These are phyloP conservation scores for Herpotrichia juniperi DNA, from an alignment of 2,329 filamentous ascomycete genomes.

Conservation along the genomic window DNA sequence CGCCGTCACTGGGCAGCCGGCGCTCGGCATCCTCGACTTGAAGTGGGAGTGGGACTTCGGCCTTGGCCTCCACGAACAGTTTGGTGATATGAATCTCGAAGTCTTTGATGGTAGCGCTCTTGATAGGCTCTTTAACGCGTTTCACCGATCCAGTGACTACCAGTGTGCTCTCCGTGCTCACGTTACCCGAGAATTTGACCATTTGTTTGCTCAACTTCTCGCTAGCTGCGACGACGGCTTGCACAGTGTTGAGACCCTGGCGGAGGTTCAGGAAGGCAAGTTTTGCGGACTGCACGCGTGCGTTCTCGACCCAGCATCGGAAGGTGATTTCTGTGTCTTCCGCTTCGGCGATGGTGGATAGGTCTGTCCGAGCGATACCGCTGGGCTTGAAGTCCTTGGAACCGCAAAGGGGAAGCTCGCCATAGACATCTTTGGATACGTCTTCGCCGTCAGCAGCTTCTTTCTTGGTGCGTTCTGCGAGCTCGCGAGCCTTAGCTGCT, in stretches of 20 bases:
- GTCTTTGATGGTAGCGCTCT: conserved; percentile 79
- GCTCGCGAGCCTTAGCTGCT: conserved; percentile 57
- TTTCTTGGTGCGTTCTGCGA: conserved; percentile 53
- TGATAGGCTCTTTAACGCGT: conserved; percentile 84
- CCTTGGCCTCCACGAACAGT: conserved; percentile 76
- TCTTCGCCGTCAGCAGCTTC: conserved; percentile 71
- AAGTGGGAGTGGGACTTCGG: conserved; percentile 65
- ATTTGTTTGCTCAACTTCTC: conserved; percentile 77
- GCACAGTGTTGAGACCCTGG: conserved; percentile 76
- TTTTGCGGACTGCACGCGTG: conserved; percentile 86
- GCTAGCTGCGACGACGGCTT: conserved; percentile 75
- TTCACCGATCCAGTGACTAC: conserved; percentile 80
- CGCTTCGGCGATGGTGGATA: conserved; percentile 55
- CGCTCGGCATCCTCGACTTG: conserved; percentile 61
- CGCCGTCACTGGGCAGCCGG: conserved; percentile 53
- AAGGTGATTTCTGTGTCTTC: conserved; percentile 66
- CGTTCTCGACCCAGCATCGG: conserved; percentile 84
- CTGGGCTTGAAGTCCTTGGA: conserved; percentile 59
- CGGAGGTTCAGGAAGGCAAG: conserved; percentile 88
- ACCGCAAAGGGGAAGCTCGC: conserved; percentile 66
- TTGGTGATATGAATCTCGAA: conserved; percentile 89
- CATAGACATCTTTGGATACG: conserved; percentile 79
- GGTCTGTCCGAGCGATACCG: conserved; percentile 61
- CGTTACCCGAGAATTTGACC: conserved; percentile 84
- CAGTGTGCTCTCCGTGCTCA: conserved; percentile 83